Conservation (phyloP, 305 asterid species). For the Salvia sclarea region DNA sequence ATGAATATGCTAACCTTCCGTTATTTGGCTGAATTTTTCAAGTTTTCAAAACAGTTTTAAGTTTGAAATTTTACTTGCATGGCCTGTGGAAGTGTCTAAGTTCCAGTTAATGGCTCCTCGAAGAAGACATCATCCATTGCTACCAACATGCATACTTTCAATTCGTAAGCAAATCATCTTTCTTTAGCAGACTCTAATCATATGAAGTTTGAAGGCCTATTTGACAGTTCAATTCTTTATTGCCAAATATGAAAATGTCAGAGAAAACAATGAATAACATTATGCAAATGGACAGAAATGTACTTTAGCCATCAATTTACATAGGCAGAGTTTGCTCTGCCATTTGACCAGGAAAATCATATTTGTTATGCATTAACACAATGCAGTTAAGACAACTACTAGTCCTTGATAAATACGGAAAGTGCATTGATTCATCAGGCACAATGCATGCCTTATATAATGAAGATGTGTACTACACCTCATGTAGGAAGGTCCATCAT, state of each 20-base stretch:
- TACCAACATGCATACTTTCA: too few relatives aligned
- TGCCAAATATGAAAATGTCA: too few relatives aligned
- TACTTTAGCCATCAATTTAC: neutral
- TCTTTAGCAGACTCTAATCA: too few relatives aligned
- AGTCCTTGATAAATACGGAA: neutral
- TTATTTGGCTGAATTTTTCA: neutral
- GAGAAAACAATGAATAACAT: neutral
- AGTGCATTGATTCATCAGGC: neutral
- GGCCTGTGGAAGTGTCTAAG: neutral
- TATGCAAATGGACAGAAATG: neutral
- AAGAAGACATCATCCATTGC: too few relatives aligned
- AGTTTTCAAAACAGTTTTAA: neutral
- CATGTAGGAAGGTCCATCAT: neutral
- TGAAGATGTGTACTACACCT: neutral
- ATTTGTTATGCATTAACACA: neutral
- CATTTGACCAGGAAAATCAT: neutral
- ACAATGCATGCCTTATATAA: neutral
- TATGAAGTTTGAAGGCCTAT: too few relatives aligned
- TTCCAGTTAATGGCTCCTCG: neutral
- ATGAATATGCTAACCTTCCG: neutral
- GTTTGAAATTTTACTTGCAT: neutral
- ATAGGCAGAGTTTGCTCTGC: neutral
- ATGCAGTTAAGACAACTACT: neutral
- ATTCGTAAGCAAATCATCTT: too few relatives aligned
- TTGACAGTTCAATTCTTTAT: too few relatives aligned